Percentiles rank a stretch among this genome's conserved stretches.
phyloP scores from a whole-genome alignment of 768 basidiomycete species.

The Termitomyces sp. region DNA sequence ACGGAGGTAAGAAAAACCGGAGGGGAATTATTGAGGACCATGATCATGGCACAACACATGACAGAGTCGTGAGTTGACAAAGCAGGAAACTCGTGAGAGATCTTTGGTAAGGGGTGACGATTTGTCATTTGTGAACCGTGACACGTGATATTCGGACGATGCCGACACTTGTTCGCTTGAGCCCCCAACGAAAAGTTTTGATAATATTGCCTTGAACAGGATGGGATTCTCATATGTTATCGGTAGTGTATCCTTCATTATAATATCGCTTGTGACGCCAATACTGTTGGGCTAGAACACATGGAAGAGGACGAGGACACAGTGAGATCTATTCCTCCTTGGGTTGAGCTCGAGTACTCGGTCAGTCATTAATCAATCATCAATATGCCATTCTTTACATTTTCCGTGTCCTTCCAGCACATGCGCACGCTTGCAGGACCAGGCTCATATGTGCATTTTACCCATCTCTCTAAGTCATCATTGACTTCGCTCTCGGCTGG shows the following conservation, averaged over 20 bases:
- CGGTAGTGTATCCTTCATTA: conserved; percentile 26
- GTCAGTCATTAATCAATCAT: conserved; percentile 32
- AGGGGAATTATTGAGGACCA: too few relatives aligned
- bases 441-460: conserved; percentile 68
- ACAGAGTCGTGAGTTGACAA: too few relatives aligned
- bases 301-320: conserved; percentile 92
- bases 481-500: conserved; percentile 40
- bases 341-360: conserved; percentile 91
- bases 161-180: too few relatives aligned
- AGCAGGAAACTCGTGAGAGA: too few relatives aligned
- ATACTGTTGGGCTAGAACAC: conserved; percentile 52
- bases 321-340: conserved; percentile 67
- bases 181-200: too few relatives aligned
- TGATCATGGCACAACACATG: too few relatives aligned
- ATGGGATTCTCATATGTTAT: conserved; percentile 55
- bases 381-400: neutral
- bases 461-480: conserved; percentile 77
- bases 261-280: conserved; percentile 6
- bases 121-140: too few relatives aligned
- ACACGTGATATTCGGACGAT: too few relatives aligned
- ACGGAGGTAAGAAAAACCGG: too few relatives aligned
- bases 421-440: conserved; percentile 77
- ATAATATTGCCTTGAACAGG: too few relatives aligned
- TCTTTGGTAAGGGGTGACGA: too few relatives aligned
- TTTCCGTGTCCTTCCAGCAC: conserved; percentile 40